phyloP scores from a whole-genome alignment of 2,329 filamentous ascomycete genomes.

The Talaromyces sp. region DNA sequence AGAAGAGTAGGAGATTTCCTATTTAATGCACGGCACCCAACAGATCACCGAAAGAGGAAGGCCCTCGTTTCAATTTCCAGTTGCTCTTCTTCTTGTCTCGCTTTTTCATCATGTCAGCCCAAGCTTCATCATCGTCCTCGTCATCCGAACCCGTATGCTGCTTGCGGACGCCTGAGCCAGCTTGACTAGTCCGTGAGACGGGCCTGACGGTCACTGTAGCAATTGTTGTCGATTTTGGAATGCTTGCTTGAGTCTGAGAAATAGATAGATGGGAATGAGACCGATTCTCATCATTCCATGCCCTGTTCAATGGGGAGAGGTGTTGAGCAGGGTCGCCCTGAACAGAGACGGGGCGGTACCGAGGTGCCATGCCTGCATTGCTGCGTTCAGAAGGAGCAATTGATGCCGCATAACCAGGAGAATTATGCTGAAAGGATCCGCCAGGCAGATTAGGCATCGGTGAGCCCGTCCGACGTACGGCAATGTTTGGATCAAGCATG shows the following conservation, averaged over 20 bases:
- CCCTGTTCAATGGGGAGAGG: slow-evolving; percentile 36
- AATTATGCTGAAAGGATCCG: slow-evolving; percentile 22
- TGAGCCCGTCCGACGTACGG: slow-evolving; percentile 39
- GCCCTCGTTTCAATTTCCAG: slow-evolving; percentile 49
- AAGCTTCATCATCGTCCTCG: slow-evolving; percentile 54
- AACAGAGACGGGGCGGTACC: slow-evolving; percentile 86
- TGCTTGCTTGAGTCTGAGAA: slow-evolving; percentile 25
- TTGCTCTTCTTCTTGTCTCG: slow-evolving; percentile 53
- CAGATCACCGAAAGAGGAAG: slow-evolving; percentile 39
- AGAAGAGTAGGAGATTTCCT: not conserved
- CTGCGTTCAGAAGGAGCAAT: slow-evolving; percentile 95
- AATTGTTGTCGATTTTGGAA: slow-evolving; percentile 31
- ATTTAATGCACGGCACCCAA: slow-evolving; percentile 40
- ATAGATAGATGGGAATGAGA: slow-evolving; percentile 24
- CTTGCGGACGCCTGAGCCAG: slow-evolving; percentile 16
- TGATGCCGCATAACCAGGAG: slow-evolving; percentile 72
- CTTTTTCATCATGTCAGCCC: slow-evolving; percentile 55
- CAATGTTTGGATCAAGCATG: slow-evolving; percentile 71
- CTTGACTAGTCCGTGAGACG: slow-evolving; percentile 27
- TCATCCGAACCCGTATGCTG: slow-evolving; percentile 37
- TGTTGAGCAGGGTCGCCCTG: slow-evolving; percentile 42
- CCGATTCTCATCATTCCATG: slow-evolving; percentile 42
- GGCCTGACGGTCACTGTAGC: slow-evolving; percentile 34
- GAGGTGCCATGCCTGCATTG: slow-evolving; percentile 84
- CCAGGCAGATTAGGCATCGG: slow-evolving; percentile 38